A percentile compares a stretch with the other conserved stretches of the same genome.
Evolutionary conservation across 2,329 filamentous ascomycete species (phyloP).

Genomic region (Penicillium occitanis): DNA sequence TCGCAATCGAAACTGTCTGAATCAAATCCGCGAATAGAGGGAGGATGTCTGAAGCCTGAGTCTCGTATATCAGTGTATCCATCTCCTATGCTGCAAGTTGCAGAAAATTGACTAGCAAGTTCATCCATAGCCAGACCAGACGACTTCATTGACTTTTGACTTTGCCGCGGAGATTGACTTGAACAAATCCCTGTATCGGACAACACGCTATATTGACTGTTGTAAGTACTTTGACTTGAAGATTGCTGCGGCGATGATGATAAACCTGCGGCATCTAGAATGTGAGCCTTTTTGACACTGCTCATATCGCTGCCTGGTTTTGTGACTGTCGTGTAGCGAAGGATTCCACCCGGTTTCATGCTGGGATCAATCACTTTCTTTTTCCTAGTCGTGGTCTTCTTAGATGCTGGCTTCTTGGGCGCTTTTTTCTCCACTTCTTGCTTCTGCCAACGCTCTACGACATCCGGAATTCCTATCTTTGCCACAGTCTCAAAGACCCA

Average conservation of each 20-base stretch:
- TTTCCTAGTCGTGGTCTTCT: slow-evolving; percentile 31
- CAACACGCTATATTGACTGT: slow-evolving; percentile 7
- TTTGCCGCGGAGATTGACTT: not conserved
- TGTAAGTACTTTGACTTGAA: slow-evolving; percentile 13
- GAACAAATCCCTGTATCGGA: not conserved
- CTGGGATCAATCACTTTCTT: slow-evolving; percentile 41
- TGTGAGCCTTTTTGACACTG: slow-evolving; percentile 30
- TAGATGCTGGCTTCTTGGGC: slow-evolving; percentile 29
- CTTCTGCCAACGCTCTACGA: slow-evolving; percentile 64
- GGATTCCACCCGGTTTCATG: slow-evolving; percentile 44
- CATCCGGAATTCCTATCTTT: slow-evolving; percentile 63
- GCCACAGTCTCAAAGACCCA: slow-evolving; percentile 69
- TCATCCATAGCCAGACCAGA: slow-evolving; percentile 14
- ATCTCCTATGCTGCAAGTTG: slow-evolving; percentile 12
- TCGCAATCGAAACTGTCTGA: slow-evolving; percentile 14
- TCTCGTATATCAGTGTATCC: not conserved
- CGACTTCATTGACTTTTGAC: slow-evolving; percentile 10
- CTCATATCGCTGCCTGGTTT: slow-evolving; percentile 36
- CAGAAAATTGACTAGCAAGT: slow-evolving; percentile 16
- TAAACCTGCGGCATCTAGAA: slow-evolving; percentile 31
- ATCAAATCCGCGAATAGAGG: not conserved
- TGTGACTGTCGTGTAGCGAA: slow-evolving; percentile 42
- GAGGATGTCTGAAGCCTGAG: slow-evolving; percentile 8
- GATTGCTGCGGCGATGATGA: slow-evolving; percentile 17
- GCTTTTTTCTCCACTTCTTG: slow-evolving; percentile 35